A percentile compares a stretch with the other conserved stretches of the same genome.
These are phyloP conservation scores for Phyllachora maydis DNA, from an alignment of 2,329 filamentous ascomycete species.

Conservation along the genomic window DNA sequence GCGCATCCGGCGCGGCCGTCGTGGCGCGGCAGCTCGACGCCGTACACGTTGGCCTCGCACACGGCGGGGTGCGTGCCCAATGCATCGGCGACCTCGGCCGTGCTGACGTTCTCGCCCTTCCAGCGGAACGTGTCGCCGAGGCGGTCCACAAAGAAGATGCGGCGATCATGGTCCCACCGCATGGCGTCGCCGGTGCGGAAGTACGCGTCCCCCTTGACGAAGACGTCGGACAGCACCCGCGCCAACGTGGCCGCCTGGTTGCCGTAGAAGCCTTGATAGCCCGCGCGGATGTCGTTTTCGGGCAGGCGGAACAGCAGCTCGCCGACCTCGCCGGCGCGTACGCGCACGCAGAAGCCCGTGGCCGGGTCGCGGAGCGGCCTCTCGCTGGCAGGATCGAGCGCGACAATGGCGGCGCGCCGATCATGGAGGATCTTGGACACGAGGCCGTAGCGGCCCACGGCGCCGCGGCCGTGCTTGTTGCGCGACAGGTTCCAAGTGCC, in stretches of 20 bases:
- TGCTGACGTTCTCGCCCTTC: slow-evolving; percentile 72
- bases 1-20: slow-evolving; percentile 72
- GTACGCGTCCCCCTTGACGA: slow-evolving; percentile 57
- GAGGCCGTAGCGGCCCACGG: slow-evolving; percentile 53
- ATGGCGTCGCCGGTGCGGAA: slow-evolving; percentile 70
- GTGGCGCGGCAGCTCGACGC: slow-evolving; percentile 58
- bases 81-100: slow-evolving; percentile 56
- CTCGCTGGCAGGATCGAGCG: slow-evolving; percentile 51
- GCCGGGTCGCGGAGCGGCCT: slow-evolving; percentile 42
- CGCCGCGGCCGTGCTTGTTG: slow-evolving; percentile 53
- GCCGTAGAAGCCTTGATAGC: slow-evolving; percentile 67
- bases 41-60: slow-evolving; percentile 70
- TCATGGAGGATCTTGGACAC: slow-evolving; percentile 34
- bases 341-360: slow-evolving; percentile 45
- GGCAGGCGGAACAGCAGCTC: slow-evolving; percentile 56
- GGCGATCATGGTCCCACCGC: slow-evolving; percentile 45
- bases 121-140: slow-evolving; percentile 61
- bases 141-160: slow-evolving; percentile 62
- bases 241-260: slow-evolving; percentile 47
- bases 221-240: slow-evolving; percentile 57
- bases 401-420: slow-evolving; percentile 32
- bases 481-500: slow-evolving; percentile 52
- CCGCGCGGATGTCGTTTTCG: slow-evolving; percentile 33
- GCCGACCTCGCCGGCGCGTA: slow-evolving; percentile 40
- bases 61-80: slow-evolving; percentile 46